Base-by-base conservation (phyloP, 1,284 basidiomycete species). In the Trametes sp. region DNA sequence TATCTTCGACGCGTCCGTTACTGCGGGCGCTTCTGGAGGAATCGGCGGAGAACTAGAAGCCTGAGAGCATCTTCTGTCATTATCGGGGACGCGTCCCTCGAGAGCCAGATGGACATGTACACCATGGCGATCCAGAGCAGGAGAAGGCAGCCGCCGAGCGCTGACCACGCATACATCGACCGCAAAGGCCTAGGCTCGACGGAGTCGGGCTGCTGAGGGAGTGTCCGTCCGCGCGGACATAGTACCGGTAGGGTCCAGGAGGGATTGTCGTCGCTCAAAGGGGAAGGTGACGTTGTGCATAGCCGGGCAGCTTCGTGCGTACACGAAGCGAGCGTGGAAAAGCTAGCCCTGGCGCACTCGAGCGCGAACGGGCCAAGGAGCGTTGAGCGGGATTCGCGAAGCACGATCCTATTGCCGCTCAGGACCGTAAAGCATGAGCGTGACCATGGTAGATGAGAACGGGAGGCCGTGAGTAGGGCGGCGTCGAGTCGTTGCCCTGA, bases 301-400 rank as follows among this genome's bases (percentile, higher is more conserved):
- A 56, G 42, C 62, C 57, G 62, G 49, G 1, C 14, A 24, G 44
- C 52, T 54, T 54, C 59, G 59, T 45, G 21, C 14, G 28, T 44
- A 28, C 49, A 57, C 29, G 49, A 21, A 23, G 42, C 23, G 53
- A 48, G 54, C 57, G 62, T 59, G 62, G 49, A 55, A 63, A 46
- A 31, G 54, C 57, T n/a, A n/a, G 31, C 19, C 52, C 9, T 46
- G 53, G 23, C 21, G 9, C 29, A 10, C 11, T 23, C 13, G 48
- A 21, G 31, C 46, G 23, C 13, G 54, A 8, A 38, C 54, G 54
- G 51, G 56, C 24, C 29, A 8, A 50, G 51, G 60, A 53, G 53
- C 44, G 28, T 64, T 31, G 57, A 44, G 50, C 63, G 60, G 63
- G 23, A 65, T 61, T 62, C 60, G 63, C 63, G 63, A 62, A 65